A percentile compares a stretch with the other conserved stretches of the same genome.
These are phyloP conservation scores for Geotrichum citri-aurantii DNA, from an alignment of 1,139 yeast species.

Conservation along the genomic window DNA sequence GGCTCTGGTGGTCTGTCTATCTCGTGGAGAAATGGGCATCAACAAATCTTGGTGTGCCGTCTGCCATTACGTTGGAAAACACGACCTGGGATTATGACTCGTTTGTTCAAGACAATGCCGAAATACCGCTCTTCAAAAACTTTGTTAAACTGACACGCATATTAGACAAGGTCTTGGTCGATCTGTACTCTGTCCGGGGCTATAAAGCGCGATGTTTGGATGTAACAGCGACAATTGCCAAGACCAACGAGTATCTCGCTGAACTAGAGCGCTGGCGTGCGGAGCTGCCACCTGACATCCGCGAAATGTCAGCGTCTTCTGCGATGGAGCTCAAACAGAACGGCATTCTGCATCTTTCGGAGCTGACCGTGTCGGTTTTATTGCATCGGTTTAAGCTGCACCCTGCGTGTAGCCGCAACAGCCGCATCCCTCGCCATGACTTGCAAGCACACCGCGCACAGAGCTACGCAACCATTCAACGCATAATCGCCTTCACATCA, in stretches of 20 bases:
- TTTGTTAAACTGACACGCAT: conserved; percentile 29
- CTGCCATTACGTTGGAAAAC: conserved; percentile 22
- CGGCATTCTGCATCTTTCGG: conserved; percentile 25
- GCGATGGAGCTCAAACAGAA: conserved; percentile 25
- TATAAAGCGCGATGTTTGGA: conserved; percentile 22
- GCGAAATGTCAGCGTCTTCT: conserved; percentile 24
- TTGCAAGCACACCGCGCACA: conserved; percentile 25
- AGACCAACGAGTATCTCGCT: conserved; percentile 23
- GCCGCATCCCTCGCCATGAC: conserved; percentile 20
- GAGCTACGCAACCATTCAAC: conserved; percentile 31
- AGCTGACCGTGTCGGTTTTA: conserved; percentile 32
- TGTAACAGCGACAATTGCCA: conserved; percentile 18
- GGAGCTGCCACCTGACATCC: conserved; percentile 28
- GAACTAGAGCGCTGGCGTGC: conserved; percentile 30
- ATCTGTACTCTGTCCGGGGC: conserved; percentile 24
- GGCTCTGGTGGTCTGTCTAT: conserved; percentile 34
- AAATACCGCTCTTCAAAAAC: conserved; percentile 15
- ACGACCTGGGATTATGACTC: background rate
- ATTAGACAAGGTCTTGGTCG: conserved; percentile 27
- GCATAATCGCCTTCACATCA: conserved; percentile 31
- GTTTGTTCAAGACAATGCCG: conserved; percentile 24
- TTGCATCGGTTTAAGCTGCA: conserved; percentile 29
- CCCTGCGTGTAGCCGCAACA: conserved; percentile 20
- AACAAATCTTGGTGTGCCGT: conserved; percentile 32
- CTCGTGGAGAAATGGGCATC: conserved; percentile 35